These are phyloP conservation scores for Neobulgaria alba DNA, from an alignment of 2,329 filamentous ascomycete genomes.

Conservation along the genomic window DNA sequence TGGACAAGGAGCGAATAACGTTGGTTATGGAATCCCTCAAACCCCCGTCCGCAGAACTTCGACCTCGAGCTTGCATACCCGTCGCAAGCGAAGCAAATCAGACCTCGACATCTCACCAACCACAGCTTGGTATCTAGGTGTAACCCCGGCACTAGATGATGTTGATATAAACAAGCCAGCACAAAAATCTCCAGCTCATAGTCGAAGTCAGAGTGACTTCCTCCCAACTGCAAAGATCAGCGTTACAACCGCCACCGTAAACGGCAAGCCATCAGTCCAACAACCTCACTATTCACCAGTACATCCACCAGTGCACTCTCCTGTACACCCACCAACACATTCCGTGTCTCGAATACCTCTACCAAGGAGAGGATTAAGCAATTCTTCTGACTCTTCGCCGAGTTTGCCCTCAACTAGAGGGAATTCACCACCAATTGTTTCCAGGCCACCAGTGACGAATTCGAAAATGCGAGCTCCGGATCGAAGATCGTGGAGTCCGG, in stretches of 20 bases:
- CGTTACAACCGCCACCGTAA: slow-evolving; percentile 23
- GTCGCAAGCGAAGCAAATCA: slow-evolving; percentile 46
- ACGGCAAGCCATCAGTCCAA: slow-evolving; percentile 24
- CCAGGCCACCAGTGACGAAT: slow-evolving; percentile 32
- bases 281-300: slow-evolving; percentile 11
- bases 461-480: slow-evolving; percentile 21
- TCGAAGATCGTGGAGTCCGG: slow-evolving; percentile 22
- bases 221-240: slow-evolving; percentile 33
- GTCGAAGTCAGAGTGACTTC: slow-evolving; percentile 50
- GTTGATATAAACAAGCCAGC: slow-evolving; percentile 20
- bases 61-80: slow-evolving; percentile 56
- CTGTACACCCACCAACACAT: too few relatives aligned
- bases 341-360: slow-evolving; percentile 24
- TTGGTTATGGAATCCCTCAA: slow-evolving; percentile 51
- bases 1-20: slow-evolving; percentile 41
- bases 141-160: slow-evolving; percentile 35
- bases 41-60: slow-evolving; percentile 53
- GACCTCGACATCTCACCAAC: slow-evolving; percentile 48
- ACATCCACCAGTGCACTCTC: slow-evolving; percentile 14
- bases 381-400: slow-evolving; percentile 34
- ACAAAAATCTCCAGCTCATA: slow-evolving; percentile 34
- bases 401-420: slow-evolving; percentile 46
- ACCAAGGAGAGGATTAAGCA: slow-evolving; percentile 26
- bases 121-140: slow-evolving; percentile 54
- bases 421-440: slow-evolving; percentile 44